Evolutionary conservation across 306 rosid species (phyloP), one percentile per base, ranked within the genome.

Genomic region (Acacia crassicarpa): DNA sequence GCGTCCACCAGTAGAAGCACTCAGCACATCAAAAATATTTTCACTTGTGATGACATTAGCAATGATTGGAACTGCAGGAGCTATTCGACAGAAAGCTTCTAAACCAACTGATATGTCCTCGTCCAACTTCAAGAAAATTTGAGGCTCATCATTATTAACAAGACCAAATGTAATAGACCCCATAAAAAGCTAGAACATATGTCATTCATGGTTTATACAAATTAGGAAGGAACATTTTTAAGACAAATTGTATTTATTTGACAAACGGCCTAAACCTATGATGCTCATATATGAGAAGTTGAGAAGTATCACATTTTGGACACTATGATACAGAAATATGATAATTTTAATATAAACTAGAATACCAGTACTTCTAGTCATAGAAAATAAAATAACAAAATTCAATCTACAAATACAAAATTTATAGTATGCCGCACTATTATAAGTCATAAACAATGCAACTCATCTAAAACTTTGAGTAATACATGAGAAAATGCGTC

Each of bases 61-160:
- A 74, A 93, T 92, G 85, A 90, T 85, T 79, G 98, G 99, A 83
- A 91, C 89, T 74, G 97, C 93, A 44, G 99, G 91, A 84, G 99
- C 94, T 77, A 96, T 93, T 88, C 99, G 90, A 73, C 92, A 96
- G 89, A 96, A 96, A 74, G 98, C 99, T 84, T 91, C 97, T 61
- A 87, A 73, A 43, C 98, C 91, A 84, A 91, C 92, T 38, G 99
- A 85, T 81, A 85, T 72, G 5, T 91, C 94, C 77, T 89, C 98
- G 79, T 88, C 90, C 8, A 92, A 88, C 97, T 96, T 91, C 87
- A 85, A 72, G 81, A 83, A 81, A 82, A 76, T 61, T 59, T 15
- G 82, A 49, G 35, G 56, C 46, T 76, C 46, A 65, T 78, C 59
- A 79, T 80, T 53, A 83, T 51, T 59, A 16, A 72, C 59, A 83